Conservation (phyloP, 495 filamentous ascomycete species). For the Apiosordaria backusii region DNA sequence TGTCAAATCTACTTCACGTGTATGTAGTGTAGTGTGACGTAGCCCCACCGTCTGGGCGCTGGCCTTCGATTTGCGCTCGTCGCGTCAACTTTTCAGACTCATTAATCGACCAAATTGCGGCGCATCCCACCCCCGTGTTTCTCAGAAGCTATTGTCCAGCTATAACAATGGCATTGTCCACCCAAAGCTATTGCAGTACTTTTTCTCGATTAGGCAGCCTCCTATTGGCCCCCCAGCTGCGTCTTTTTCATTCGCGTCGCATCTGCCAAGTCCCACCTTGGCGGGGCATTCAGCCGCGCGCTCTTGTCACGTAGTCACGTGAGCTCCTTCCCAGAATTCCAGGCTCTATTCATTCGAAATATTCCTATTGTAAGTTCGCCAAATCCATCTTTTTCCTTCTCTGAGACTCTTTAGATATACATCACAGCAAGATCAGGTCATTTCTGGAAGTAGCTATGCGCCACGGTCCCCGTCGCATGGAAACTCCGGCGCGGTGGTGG, state of each 20-base stretch:
- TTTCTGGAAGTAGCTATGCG: not conserved
- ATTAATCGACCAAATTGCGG: conserved; percentile 3
- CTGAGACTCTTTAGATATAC: not conserved
- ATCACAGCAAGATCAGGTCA: not conserved
- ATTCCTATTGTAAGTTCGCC: not conserved
- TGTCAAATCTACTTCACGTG: too few species aligned
- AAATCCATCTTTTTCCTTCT: not conserved
- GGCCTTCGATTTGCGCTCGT: not conserved
- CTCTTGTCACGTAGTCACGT: conserved; percentile 3
- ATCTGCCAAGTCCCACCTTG: not conserved
- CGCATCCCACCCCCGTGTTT: not conserved
- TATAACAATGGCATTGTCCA: not conserved
- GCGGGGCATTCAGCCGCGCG: not conserved
- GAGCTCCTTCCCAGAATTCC: not conserved
- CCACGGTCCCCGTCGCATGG: not conserved
- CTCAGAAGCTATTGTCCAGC: not conserved
- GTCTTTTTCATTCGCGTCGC: not conserved
- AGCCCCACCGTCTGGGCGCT: not conserved
- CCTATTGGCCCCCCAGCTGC: not conserved
- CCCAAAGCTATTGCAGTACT: not conserved
- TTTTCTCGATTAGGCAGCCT: not conserved
- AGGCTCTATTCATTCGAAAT: not conserved
- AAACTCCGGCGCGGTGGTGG: not conserved
- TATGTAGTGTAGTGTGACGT: conserved; percentile 8
- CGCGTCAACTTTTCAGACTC: conserved; percentile 12